Base-by-base conservation (phyloP, 73 alveolate species). In the Blepharisma japonicum region DNA sequence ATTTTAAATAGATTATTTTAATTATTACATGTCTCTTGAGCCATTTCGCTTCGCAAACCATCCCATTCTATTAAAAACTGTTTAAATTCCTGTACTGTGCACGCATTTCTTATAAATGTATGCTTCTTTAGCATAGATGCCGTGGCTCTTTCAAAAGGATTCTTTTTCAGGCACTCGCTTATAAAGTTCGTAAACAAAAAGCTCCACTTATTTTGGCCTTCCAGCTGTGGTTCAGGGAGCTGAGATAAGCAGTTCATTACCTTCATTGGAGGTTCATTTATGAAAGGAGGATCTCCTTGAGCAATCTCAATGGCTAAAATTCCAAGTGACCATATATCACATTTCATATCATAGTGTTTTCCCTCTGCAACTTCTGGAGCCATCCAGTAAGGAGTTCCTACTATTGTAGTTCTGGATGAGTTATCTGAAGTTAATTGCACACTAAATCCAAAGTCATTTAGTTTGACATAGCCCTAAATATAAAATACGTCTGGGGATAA, bases 91-190 rank as follows among this genome's bases (percentile, higher is more conserved):
- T 32, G 42, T 32, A 32, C 3, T 32, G 42, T 32, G 42, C 42
- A 32, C 42, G 42, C 42, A 3, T 32, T 32, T 32, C 42, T 32
- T 32, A 32, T 32, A 32, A 32, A 32, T 32, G 42, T 32, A 32
- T 32, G 42, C 42, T 32, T 32, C 3, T 32, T 32, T 32, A 32
- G 42, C 42, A 32, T 32, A 32, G 42, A 32, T 32, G 98, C 98
- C 3, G 95, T 80, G 9, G 99, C 99, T 47, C 99, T 87, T 39
- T 87, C 71, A 25, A 85, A 85, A 0, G 98, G 98, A 56, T 94
- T 96, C 46, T 92, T 71, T n/a, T 88, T 94, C n/a, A 96, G 84
- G 47, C 99, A 94, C 71, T 87, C 78, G 42, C 83, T 85, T 1
- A 94, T 97, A 83, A 96, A 94, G 67, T 82, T 91, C 79, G 89